These are phyloP conservation scores for Chaetomium fimeti DNA, from an alignment of 495 filamentous ascomycete species.

Conservation along the genomic window DNA sequence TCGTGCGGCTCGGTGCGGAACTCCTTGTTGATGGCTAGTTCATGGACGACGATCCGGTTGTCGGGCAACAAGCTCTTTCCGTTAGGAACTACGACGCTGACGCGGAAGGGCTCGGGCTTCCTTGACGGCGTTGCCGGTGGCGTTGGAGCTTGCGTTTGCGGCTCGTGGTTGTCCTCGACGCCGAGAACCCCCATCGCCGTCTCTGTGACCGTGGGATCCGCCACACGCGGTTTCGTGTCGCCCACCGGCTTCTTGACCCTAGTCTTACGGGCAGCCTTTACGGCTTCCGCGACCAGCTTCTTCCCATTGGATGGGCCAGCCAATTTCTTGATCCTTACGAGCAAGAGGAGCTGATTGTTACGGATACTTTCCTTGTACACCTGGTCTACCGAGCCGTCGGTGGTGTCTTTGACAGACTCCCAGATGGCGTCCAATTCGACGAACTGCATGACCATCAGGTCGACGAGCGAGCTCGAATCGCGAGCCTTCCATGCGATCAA, in stretches of 20 bases:
- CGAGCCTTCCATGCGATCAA: slow-evolving; percentile 94
- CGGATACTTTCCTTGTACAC: slow-evolving; percentile 92
- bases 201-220: slow-evolving; percentile 45
- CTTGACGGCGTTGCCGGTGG: slow-evolving; percentile 43
- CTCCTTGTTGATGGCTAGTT: slow-evolving; percentile 86
- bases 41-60: slow-evolving; percentile 84
- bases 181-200: slow-evolving; percentile 41
- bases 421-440: slow-evolving; percentile 93
- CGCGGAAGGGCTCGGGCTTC: slow-evolving; percentile 38
- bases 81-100: slow-evolving; percentile 42
- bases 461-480: slow-evolving; percentile 83
- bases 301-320: slow-evolving; percentile 80
- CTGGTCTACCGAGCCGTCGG: slow-evolving; percentile 75
- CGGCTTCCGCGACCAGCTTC: slow-evolving; percentile 75
- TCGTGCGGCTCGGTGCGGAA: slow-evolving; percentile 58
- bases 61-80: slow-evolving; percentile 63
- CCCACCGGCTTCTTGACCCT: slow-evolving; percentile 67
- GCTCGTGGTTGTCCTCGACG: slow-evolving; percentile 34
- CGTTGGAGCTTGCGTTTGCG: slow-evolving; percentile 43
- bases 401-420: slow-evolving; percentile 92
- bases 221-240: slow-evolving; percentile 66
- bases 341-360: slow-evolving; percentile 85
- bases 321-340: slow-evolving; percentile 85
- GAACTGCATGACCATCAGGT: slow-evolving; percentile 94
- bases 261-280: slow-evolving; percentile 73